phyloP scores from a whole-genome alignment of 768 basidiomycete genomes.

The Gelatoporia subvermispora region DNA sequence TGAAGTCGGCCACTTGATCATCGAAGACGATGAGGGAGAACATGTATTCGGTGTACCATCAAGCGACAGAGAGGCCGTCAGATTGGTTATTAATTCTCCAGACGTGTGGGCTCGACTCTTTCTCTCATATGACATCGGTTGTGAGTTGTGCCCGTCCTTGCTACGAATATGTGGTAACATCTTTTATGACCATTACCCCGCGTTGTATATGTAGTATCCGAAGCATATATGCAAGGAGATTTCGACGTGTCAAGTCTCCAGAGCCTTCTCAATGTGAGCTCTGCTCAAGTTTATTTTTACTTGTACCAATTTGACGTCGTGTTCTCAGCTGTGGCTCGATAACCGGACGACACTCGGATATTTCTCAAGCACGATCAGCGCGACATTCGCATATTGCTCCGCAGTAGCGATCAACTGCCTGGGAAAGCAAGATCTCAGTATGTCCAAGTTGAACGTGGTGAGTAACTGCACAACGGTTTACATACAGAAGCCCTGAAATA shows the following conservation, averaged over 20 bases:
- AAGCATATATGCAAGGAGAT: constrained; percentile 24
- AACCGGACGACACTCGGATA: constrained; percentile 18
- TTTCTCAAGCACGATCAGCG: constrained; percentile 9
- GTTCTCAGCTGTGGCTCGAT: constrained; percentile 18
- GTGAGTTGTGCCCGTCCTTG: too few species aligned
- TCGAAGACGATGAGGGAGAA: too few species aligned
- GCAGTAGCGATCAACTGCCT: constrained; percentile 42
- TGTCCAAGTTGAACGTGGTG: constrained; percentile 66
- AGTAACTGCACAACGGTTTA: constrained; percentile 22
- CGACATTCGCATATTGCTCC: constrained; percentile 10
- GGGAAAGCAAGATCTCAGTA: constrained; percentile 56
- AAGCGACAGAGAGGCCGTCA: too few species aligned
- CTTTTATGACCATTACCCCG: too few species aligned
- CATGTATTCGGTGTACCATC: too few species aligned
- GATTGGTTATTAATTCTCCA: too few species aligned
- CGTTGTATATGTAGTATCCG: constrained; percentile 15
- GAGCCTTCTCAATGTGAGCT: constrained; percentile 16
- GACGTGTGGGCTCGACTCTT: too few species aligned
- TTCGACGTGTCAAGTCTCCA: constrained; percentile 14
- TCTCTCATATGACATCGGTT: too few species aligned
- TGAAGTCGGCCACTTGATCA: too few species aligned
- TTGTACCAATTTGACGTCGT: neutral
- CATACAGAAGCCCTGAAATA: neutral
- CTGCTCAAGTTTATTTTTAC: neutral
- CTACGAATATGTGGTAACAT: too few species aligned